Conservation (phyloP, 345 rosid species). For the Arabidopsis suecica region DNA sequence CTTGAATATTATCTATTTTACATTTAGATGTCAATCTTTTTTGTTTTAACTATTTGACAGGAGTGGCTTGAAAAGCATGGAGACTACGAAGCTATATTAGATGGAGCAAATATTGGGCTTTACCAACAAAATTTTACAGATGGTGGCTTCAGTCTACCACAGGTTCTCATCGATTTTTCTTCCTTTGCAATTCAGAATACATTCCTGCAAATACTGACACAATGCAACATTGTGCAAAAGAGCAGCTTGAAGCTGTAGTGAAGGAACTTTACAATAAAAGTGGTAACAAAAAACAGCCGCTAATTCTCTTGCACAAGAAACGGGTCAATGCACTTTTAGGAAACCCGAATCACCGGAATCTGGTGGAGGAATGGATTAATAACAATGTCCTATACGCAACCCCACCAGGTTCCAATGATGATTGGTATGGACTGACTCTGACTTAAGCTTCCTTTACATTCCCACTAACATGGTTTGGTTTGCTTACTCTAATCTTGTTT, state of each 20-base stretch:
- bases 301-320: conserved; percentile 75
- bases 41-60: conserved; percentile 39
- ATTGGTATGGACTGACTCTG: conserved; percentile 57
- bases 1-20: background rate
- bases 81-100: conserved; percentile 73
- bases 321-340: conserved; percentile 66
- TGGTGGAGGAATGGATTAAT: conserved; percentile 73
- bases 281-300: conserved; percentile 71
- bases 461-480: background rate
- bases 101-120: conserved; percentile 94
- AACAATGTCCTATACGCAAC: conserved; percentile 69
- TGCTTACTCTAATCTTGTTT: conserved; percentile 1
- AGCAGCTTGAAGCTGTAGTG: conserved; percentile 89
- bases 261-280: conserved; percentile 56
- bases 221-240: conserved; percentile 50
- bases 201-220: conserved; percentile 15
- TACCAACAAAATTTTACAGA: conserved; percentile 89
- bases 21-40: background rate
- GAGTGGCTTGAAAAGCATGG: conserved; percentile 73
- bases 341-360: conserved; percentile 54
- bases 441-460: background rate
- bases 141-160: conserved; percentile 76
- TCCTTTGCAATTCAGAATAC: background rate
- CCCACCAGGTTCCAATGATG: conserved; percentile 93
- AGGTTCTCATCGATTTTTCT: conserved; percentile 58